These are phyloP conservation scores for Colletotrichum nymphaeae DNA, from an alignment of 2,329 filamentous ascomycete species.

Conservation along the genomic window DNA sequence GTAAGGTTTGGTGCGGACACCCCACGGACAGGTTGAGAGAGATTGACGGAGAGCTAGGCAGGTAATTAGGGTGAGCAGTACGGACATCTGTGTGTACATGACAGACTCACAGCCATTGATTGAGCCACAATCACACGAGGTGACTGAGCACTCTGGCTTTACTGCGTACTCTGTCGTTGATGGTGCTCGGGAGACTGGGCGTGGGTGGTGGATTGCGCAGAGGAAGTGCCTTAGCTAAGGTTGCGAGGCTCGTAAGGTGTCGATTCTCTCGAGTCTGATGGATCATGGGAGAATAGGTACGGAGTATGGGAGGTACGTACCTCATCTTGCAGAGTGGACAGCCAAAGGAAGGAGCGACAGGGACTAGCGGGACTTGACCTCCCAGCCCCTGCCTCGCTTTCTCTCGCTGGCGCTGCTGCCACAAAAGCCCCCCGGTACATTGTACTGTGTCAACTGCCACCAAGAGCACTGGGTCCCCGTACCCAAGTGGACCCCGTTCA, in stretches of 20 bases:
- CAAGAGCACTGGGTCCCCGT: slow-evolving; percentile 23
- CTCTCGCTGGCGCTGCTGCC: not conserved
- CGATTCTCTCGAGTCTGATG: not conserved
- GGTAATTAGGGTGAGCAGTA: not conserved
- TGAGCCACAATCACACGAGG: not conserved
- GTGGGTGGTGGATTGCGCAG: not conserved
- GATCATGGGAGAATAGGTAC: not conserved
- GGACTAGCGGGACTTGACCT: slow-evolving; percentile 7
- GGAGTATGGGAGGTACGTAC: not conserved
- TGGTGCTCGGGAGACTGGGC: not conserved
- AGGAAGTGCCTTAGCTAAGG: not conserved
- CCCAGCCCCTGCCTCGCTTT: slow-evolving; percentile 18
- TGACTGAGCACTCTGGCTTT: not conserved
- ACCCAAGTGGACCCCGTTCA: slow-evolving; percentile 15
- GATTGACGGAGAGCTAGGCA: not conserved
- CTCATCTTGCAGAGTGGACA: slow-evolving; percentile 4
- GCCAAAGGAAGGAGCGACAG: not conserved
- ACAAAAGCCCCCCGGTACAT: not conserved
- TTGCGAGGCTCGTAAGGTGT: not conserved
- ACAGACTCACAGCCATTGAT: not conserved
- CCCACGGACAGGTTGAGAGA: not conserved
- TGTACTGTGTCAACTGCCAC: not conserved
- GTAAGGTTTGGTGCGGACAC: slow-evolving; percentile 8
- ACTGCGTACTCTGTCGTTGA: too few relatives aligned
- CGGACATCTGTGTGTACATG: too few relatives aligned